phyloP scores from a whole-genome alignment of 2,329 filamentous ascomycete genomes.

The Fusarium anthophilum region DNA sequence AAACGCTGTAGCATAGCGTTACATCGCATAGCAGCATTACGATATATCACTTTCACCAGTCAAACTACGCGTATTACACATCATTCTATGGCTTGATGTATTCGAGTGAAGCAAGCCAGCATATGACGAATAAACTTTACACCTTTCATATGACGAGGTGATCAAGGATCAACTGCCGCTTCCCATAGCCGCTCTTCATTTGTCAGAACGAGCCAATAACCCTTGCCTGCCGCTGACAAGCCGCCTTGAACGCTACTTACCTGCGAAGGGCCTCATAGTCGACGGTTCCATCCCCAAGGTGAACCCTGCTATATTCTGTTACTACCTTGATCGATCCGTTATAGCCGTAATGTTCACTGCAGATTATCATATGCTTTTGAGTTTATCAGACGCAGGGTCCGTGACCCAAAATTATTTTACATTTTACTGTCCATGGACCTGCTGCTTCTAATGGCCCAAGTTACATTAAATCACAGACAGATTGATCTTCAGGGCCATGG shows the following conservation, averaged over 20 bases:
- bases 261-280: neutral
- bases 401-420: too few relatives aligned
- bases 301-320: neutral
- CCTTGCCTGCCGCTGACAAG: neutral
- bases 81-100: neutral
- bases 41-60: neutral
- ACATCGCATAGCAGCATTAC: neutral
- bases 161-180: neutral
- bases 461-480: too few relatives aligned
- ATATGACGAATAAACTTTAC: rapidly evolving
- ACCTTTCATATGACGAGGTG: neutral
- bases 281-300: rapidly evolving
- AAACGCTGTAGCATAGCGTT: neutral
- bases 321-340: neutral
- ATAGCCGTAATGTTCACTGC: neutral
- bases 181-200: neutral
- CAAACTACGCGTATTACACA: neutral
- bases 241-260: neutral
- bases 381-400: neutral
- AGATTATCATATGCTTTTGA: neutral
- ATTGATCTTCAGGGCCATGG: too few relatives aligned
- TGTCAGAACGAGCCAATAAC: neutral
- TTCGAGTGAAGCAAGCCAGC: neutral
- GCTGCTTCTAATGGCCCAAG: too few relatives aligned
- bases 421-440: too few relatives aligned